Percentiles rank a stretch among this genome's conserved stretches.
These are phyloP conservation scores for Gaultheria prostrata DNA, from an alignment of 148 eudicot species.

Conservation along the genomic window DNA sequence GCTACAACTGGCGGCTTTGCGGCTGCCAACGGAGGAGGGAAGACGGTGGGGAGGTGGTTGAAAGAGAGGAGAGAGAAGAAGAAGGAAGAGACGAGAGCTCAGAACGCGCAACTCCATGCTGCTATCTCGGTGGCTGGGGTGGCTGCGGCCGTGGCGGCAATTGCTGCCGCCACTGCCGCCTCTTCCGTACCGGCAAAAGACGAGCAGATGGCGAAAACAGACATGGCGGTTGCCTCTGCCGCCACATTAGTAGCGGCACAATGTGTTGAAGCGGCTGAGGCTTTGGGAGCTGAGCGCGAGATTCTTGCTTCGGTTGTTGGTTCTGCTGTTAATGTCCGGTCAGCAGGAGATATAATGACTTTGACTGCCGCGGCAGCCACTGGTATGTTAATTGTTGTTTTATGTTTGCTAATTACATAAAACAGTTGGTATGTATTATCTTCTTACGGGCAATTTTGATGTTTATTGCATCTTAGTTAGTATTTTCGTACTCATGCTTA, in stretches of 20 bases:
- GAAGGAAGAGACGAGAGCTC: constrained; percentile 82
- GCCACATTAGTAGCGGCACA: constrained; percentile 95
- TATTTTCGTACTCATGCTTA: neutral
- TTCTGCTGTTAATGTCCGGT: constrained; percentile 87
- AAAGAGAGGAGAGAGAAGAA: constrained; percentile 88
- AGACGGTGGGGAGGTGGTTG: constrained; percentile 93
- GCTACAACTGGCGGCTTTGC: constrained; percentile 26
- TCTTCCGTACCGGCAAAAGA: constrained; percentile 64
- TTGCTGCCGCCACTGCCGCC: constrained; percentile 88
- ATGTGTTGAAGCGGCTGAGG: constrained; percentile 93
- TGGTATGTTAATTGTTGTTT: constrained; percentile 30
- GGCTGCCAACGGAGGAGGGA: constrained; percentile 54
- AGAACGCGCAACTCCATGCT: constrained; percentile 89
- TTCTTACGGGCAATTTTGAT: neutral
- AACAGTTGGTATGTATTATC: neutral
- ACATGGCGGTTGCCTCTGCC: constrained; percentile 94
- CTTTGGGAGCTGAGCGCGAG: constrained; percentile 89
- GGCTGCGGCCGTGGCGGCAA: constrained; percentile 94
- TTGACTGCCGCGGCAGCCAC: constrained; percentile 93
- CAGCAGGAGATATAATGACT: constrained; percentile 92
- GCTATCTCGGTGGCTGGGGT: constrained; percentile 93
- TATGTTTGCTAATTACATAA: neutral
- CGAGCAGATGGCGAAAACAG: constrained; percentile 64
- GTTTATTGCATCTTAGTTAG: neutral
- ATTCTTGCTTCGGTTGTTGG: constrained; percentile 75